Evolutionary conservation across 306 rosid genomes (phyloP), one percentile per base, ranked within the genome.

Genomic region (Acacia crassicarpa): DNA sequence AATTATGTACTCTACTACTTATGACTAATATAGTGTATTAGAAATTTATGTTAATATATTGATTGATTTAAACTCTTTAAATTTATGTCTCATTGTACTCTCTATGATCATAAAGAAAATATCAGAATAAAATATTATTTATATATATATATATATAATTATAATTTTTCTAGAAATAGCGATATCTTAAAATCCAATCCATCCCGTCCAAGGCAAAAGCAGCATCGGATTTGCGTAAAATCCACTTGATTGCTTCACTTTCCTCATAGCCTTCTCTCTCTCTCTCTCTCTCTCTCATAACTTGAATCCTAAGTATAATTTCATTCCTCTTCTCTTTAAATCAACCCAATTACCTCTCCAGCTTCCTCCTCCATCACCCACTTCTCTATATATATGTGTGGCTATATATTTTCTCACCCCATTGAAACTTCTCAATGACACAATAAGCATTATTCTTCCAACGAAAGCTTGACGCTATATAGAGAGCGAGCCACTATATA

Each of bases 221-320:
- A 75, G 87, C 85, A 86, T 68, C 87, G 71, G 89, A 87, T 89
- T 94, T 85, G 98, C 97, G 93, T 92, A 92, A 94, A 91, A 83
- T 76, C 97, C 93, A 92, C 98, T 94, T 89, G 90, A 92, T 92
- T 90, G 90, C 91, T 90, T 90, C 91, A 85, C 88, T 87, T 85
- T 83, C 85, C 87, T 85, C 88, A 41, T 86, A 65, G 23, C n/a
- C 27, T 38, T 78, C 81, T 86, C 41, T 78, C 81, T 86, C 41
- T 84, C 41, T 78, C 81, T 86, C 41, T 84, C 82, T 72, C 72
- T 33, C 84, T 81, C 77, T 78, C 83, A 12, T 89, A 79, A 90
- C 97, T 94, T 94, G 84, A 88, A 86, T 83, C 89, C 90, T 90
- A 94, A 91, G 96, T 86, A 92, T 89, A 90, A 43, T 71, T 9